Base-by-base conservation (phyloP, 1,284 basidiomycete species). In the Lignosus rhinocerotis region DNA sequence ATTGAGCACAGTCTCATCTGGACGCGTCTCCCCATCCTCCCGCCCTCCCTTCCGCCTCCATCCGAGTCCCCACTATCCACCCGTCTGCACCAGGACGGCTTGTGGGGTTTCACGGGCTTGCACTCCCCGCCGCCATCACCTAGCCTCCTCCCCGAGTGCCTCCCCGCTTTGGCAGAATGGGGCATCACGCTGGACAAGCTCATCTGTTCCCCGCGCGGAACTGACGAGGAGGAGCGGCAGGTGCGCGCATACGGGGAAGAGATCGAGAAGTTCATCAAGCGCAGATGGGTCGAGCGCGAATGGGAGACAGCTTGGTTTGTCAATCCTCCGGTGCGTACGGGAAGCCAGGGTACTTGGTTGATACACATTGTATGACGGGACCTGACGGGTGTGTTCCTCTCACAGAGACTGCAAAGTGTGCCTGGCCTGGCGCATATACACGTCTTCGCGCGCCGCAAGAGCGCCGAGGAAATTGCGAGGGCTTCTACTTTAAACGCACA, bases 261-360 rank as follows among this genome's bases (percentile, higher is more conserved):
- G 61, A 83, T 91, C 21, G 75, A 80, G 46, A 73, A 72, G 53
- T 93, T 87, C 70, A 80, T 93, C 32, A 77, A 73, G 69, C 75
- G 75, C 44, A 74, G 82, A 51, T 93, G 91, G 91, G 67, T 67
- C 14, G 88, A 88, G 67, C 70, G 69, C 10, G 80, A 82, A 31
- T 93, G 88, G 88, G 91, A 93, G 72, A 91, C 90, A 0, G 88
- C 88, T 2, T 93, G 91, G 91, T 93, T 92, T 69, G 87, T 92
- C 32, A 93, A 93, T 68, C 90, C 91, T 45, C 88, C 87, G 44
- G 90, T 91, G 67, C 72, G 88, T 67, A 42, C 48, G 17, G 16
- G 19, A 6, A 7, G 14, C 17, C 42, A 8, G 14, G 7, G 47
- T 49, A 8, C 56, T 14, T 30, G 0, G 17, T 12, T 2, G 17